Base-by-base conservation (phyloP, 345 rosid genomes). In the Populus davidiana region DNA sequence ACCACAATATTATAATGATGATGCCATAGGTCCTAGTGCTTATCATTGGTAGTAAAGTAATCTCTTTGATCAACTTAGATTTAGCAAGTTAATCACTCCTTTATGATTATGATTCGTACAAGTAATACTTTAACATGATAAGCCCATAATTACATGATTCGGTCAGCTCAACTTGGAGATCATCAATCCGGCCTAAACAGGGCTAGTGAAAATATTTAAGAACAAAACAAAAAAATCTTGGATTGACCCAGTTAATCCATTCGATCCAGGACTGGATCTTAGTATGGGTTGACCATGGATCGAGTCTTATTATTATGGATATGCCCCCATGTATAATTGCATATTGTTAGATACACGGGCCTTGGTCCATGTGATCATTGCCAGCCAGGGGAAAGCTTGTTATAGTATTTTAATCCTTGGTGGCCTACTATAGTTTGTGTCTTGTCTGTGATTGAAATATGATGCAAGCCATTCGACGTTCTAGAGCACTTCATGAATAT, bases 1-100 rank as follows among this genome's bases (percentile, higher is more conserved):
- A 63, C 73, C 56, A 59, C 38, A 41, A 41, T 41, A 80, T 38
- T 43, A 61, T 63, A 74, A 59, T 78, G 68, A 75, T 63, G 59
- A 64, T 70, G 9, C 65, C 36, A 25, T 27, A 14, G 49, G 78
- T 71, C 68, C 62, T 78, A 47, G 31, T 50, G 43, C 71, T 77
- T 64, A 35, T 61, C 29, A 17, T 38, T 47, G 47, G 47, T 31
- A 29, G 39, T 33, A 17, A 41, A 76, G 56, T 43, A 27, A 76
- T 14, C 10, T 47, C 68, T 13, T 39, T 38, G 71, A 25, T 61
- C 33, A 17, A 52, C 56, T 43, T 77, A 13, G 38, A 38, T 50
- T 79, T 73, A 59, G 43, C 76, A 16, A 70, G 75, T 54, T 33
- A 17, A 65, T 49, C 18, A 33, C 29, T 8, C 52, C 41, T 59